Evolutionary conservation across 2,329 filamentous ascomycete species (phyloP).

Genomic region (Sporothrix protearum): DNA sequence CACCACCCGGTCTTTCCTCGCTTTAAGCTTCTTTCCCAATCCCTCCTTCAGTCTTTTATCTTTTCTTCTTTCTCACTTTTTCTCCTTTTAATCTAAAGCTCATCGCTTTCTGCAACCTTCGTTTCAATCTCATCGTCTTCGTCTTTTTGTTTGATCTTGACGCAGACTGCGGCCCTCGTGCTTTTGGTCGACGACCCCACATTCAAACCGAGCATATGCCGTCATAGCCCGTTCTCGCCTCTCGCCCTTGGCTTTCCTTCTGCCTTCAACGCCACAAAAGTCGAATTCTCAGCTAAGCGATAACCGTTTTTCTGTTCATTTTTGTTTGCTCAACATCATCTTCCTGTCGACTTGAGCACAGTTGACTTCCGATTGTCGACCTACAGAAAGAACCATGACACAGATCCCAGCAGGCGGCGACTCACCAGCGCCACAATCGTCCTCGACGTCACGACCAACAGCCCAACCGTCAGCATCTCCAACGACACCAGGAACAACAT

Average conservation of each 20-base stretch:
- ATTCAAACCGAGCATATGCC: conserved; percentile 1
- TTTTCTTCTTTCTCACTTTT: background rate
- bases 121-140: background rate
- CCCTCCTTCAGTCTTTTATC: background rate
- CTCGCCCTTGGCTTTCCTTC: background rate
- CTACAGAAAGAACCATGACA: background rate
- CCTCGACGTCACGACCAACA: background rate
- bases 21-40: conserved; percentile 3
- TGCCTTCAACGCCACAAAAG: background rate
- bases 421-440: background rate
- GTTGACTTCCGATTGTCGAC: background rate
- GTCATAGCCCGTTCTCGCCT: background rate
- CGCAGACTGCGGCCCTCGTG: background rate
- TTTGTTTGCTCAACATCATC: background rate
- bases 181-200: background rate
- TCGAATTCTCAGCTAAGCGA: background rate
- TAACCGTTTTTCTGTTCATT: background rate
- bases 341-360: background rate
- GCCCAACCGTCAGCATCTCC: background rate
- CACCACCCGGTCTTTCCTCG: background rate
- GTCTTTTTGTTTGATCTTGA: background rate
- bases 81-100: background rate
- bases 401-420: conserved; percentile 1
- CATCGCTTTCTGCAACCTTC: background rate
- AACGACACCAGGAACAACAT: background rate